These are phyloP conservation scores for Fusarium chlamydosporum DNA, from an alignment of 2,329 filamentous ascomycete species.

Conservation along the genomic window DNA sequence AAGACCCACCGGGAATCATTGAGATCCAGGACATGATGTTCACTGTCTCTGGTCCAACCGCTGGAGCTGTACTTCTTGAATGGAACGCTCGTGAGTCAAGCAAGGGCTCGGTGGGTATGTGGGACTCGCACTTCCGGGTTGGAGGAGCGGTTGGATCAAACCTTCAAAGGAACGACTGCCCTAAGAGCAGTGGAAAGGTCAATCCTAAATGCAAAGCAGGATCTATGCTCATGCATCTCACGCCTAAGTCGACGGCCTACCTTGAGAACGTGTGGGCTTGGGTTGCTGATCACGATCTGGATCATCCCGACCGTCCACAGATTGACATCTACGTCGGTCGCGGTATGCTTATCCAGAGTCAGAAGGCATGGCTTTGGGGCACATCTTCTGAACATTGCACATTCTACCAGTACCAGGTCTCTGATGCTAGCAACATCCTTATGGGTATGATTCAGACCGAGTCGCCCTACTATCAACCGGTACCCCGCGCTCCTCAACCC, in stretches of 20 bases:
- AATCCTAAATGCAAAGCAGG: conserved; percentile 70
- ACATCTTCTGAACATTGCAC: conserved; percentile 49
- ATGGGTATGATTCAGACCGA: conserved; percentile 63
- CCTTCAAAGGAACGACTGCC: conserved; percentile 43
- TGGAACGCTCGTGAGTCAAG: conserved; percentile 69
- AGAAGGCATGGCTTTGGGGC: conserved; percentile 52
- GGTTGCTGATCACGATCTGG: conserved; percentile 73
- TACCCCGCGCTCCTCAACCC: conserved; percentile 33
- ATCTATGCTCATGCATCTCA: conserved; percentile 66
- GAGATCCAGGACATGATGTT: conserved; percentile 76
- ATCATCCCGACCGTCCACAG: conserved; percentile 43
- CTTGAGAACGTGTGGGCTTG: conserved; percentile 72
- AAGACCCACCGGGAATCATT: conserved; percentile 68
- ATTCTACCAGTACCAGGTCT: conserved; percentile 65
- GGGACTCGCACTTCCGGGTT: conserved; percentile 64
- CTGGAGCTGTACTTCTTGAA: conserved; percentile 24
- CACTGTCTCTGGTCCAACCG: conserved; percentile 55
- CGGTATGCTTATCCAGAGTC: conserved; percentile 55
- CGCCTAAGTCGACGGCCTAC: conserved; percentile 61
- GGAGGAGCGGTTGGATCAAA: conserved; percentile 53
- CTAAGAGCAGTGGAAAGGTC: conserved; percentile 18
- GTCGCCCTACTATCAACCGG: conserved; percentile 43
- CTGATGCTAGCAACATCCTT: conserved; percentile 62
- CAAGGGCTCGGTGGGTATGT: conserved; percentile 64
- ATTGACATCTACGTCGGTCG: conserved; percentile 57